Conservation (phyloP, 2,329 filamentous ascomycete species). For the Scedosporium minutisporum region DNA sequence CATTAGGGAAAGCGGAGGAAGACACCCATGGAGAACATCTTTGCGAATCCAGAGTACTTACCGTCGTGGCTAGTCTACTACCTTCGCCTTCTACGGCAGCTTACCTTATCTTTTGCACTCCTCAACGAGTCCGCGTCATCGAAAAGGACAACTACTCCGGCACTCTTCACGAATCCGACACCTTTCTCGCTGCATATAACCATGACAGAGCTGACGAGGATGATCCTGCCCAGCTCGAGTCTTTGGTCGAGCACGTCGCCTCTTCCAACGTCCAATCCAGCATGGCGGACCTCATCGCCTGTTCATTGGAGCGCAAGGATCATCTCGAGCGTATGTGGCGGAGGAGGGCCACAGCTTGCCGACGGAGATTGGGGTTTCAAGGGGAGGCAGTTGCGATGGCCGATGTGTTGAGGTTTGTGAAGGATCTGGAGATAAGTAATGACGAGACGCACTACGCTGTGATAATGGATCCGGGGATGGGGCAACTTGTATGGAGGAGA, state of each 20-base stretch:
- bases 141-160: slow-evolving; percentile 19
- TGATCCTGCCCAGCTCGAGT: slow-evolving; percentile 9
- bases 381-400: slow-evolving; percentile 9
- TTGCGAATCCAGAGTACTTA: background rate
- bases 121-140: slow-evolving; percentile 14
- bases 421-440: slow-evolving; percentile 17
- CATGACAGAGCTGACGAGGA: slow-evolving; percentile 17
- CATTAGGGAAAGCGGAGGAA: background rate
- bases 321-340: slow-evolving; percentile 14
- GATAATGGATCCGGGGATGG: slow-evolving; percentile 36
- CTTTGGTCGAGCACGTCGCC: slow-evolving; percentile 7
- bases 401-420: slow-evolving; percentile 17
- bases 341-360: background rate
- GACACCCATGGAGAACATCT: background rate
- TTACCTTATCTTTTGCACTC: slow-evolving; percentile 20
- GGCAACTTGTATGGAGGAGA: slow-evolving; percentile 30
- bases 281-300: slow-evolving; percentile 15
- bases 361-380: background rate
- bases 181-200: slow-evolving; percentile 18
- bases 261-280: slow-evolving; percentile 8
- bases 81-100: slow-evolving; percentile 17
- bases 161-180: slow-evolving; percentile 11
- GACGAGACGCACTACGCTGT: slow-evolving; percentile 22
- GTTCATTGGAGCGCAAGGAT: slow-evolving; percentile 15
- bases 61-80: slow-evolving; percentile 11